phyloP scores from a whole-genome alignment of 306 rosid species.

The Cucurbita pepo region DNA sequence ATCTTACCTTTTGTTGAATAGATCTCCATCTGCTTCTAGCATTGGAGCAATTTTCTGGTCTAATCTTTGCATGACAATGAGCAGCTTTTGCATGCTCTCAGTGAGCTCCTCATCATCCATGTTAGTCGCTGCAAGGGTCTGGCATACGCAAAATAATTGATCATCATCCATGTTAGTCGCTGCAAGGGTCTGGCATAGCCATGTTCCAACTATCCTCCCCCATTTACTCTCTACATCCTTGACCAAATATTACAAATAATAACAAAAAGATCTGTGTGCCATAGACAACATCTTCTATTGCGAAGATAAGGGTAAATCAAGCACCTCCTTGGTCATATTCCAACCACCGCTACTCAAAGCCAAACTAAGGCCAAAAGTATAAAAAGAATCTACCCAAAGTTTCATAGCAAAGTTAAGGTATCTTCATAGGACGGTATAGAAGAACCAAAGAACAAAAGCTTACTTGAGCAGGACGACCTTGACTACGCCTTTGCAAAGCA shows the following conservation, averaged over 20 bases:
- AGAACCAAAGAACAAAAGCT: constrained; percentile 17
- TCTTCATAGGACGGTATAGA: neutral
- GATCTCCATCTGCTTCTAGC: constrained; percentile 88
- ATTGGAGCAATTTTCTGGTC: constrained; percentile 77
- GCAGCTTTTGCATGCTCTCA: constrained; percentile 86
- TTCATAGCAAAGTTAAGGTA: neutral
- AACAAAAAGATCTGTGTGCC: too few relatives aligned
- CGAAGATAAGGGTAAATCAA: neutral
- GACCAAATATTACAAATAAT: too few relatives aligned
- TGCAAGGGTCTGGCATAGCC: constrained; percentile 60
- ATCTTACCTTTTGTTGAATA: constrained; percentile 64
- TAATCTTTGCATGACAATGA: constrained; percentile 92
- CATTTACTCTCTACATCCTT: too few relatives aligned
- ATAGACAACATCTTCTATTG: too few relatives aligned
- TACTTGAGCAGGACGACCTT: constrained; percentile 94
- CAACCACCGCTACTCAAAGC: neutral
- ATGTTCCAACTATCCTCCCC: too few relatives aligned
- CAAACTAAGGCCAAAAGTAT: neutral
- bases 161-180: constrained; percentile 83
- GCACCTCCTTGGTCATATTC: neutral
- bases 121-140: constrained; percentile 95
- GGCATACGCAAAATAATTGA: constrained; percentile 12
- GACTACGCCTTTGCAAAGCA: constrained; percentile 70
- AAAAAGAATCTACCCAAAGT: neutral
- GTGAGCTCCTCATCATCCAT: constrained; percentile 76